These are phyloP conservation scores for Agastache rugosa DNA, from an alignment of 257 asterid species.

Conservation along the genomic window DNA sequence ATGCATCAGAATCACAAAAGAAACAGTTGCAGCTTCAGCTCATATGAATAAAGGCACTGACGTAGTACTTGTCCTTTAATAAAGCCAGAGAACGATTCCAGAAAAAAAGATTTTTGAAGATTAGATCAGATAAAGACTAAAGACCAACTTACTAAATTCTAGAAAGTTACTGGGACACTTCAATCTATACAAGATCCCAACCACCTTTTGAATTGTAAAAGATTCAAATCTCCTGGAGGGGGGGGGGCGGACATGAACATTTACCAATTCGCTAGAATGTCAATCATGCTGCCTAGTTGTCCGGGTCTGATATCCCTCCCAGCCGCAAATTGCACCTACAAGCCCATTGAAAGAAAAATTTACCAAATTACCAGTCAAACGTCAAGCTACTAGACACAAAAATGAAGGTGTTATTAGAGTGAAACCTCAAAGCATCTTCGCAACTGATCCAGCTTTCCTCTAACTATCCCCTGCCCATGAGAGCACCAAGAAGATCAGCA, in stretches of 20 bases:
- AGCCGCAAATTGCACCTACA: conserved; percentile 95
- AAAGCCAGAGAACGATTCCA: not conserved
- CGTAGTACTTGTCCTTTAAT: not conserved
- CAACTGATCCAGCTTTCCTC: conserved; percentile 97
- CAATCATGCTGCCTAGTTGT: conserved; percentile 80
- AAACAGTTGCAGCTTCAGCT: conserved; percentile 20
- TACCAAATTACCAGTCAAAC: conserved; percentile 27
- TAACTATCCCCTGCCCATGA: conserved; percentile 78
- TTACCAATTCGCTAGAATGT: conserved; percentile 75
- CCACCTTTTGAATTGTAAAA: conserved; percentile 16
- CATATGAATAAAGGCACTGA: not conserved
- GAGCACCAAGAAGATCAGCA: conserved; percentile 32
- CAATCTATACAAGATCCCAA: not conserved
- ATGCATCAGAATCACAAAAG: conserved; percentile 16
- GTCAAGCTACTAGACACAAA: not conserved
- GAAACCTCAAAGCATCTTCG: conserved; percentile 96
- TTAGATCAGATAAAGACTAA: conserved; percentile 7
- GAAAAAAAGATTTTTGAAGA: no score
- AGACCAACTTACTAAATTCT: conserved; percentile 21
- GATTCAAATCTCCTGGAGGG: conserved; percentile 12
- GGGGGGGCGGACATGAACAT: no score
- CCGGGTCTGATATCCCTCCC: conserved; percentile 98
- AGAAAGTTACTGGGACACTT: not conserved
- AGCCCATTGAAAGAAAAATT: conserved; percentile 27
- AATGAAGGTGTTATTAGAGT: conserved; percentile 37